Percentiles rank a stretch among this genome's conserved stretches.
Conservation (phyloP, 345 rosid species). For the Nephelium lappaceum region DNA sequence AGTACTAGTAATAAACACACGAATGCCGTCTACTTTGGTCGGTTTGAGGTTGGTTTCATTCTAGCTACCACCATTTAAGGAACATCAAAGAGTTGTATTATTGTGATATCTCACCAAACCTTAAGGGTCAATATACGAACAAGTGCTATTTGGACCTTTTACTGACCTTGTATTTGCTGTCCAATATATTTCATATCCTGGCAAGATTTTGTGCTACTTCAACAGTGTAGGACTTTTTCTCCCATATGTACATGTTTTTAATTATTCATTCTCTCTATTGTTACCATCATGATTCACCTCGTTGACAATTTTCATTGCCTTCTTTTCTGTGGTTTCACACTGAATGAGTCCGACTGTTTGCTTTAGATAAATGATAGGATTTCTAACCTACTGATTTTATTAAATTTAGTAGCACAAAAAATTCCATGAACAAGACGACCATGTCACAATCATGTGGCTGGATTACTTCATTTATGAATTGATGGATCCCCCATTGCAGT, state of each 20-base stretch:
- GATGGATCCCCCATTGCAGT: neutral
- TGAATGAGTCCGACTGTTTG: neutral
- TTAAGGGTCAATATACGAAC: neutral
- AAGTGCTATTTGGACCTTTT: neutral
- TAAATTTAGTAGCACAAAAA: neutral
- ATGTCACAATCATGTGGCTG: neutral
- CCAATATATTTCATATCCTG: neutral
- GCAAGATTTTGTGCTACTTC: neutral
- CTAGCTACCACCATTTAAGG: neutral
- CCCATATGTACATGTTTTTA: neutral
- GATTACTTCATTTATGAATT: neutral
- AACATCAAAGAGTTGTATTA: neutral
- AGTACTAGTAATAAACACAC: neutral
- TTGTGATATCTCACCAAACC: neutral
- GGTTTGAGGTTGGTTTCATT: neutral
- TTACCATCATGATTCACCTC: neutral
- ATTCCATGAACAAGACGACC: neutral
- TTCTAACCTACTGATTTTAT: neutral
- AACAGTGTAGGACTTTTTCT: neutral
- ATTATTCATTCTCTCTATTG: neutral
- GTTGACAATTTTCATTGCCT: neutral
- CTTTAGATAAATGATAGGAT: neutral
- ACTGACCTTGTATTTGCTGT: neutral
- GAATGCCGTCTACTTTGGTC: conserved; percentile 1
- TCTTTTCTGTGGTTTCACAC: neutral